Percentiles rank a stretch among this genome's conserved stretches.
These are phyloP conservation scores for Incumbomyces lentus DNA, from an alignment of 2,329 filamentous ascomycete species.

Conservation along the genomic window DNA sequence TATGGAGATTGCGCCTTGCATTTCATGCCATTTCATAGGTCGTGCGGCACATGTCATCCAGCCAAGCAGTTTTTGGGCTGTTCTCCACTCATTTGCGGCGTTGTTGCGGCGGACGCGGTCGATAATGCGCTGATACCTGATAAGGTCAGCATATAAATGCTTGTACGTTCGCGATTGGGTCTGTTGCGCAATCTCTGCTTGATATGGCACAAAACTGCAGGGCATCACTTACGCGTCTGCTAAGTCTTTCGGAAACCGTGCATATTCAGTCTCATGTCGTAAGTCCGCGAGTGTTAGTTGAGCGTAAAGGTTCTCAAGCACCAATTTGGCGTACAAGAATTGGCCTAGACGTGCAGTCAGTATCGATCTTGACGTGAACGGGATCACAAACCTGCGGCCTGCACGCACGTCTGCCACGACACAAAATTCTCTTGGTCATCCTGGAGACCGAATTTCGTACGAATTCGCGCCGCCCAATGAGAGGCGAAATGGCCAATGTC, in stretches of 20 bases:
- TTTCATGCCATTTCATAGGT: conserved; percentile 33
- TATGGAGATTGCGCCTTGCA: conserved; percentile 30
- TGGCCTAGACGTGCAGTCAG: conserved; percentile 15
- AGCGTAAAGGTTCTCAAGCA: conserved; percentile 19
- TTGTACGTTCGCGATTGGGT: too few relatives aligned
- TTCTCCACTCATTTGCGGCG: conserved; percentile 16
- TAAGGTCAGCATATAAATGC: background rate
- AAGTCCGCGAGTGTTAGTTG: conserved; percentile 19
- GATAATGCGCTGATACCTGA: conserved; percentile 26
- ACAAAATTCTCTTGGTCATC: conserved; percentile 1
- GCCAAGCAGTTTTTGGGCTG: conserved; percentile 27
- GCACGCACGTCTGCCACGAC: conserved; percentile 19
- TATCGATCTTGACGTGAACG: background rate
- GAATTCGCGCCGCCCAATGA: conserved; percentile 17
- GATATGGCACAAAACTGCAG: too few relatives aligned
- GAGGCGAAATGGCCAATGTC: conserved; percentile 25
- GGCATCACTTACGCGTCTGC: conserved; percentile 18
- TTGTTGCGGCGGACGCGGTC: conserved; percentile 13
- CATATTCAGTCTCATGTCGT: conserved; percentile 14
- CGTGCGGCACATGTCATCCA: conserved; percentile 34
- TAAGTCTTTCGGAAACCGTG: conserved; percentile 12
- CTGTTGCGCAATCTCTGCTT: too few relatives aligned
- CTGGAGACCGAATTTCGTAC: conserved; percentile 13
- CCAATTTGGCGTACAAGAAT: conserved; percentile 23
- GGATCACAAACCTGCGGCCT: conserved; percentile 1